phyloP scores from a whole-genome alignment of 495 filamentous ascomycete species.

The Aspergillus carlsbadensis region DNA sequence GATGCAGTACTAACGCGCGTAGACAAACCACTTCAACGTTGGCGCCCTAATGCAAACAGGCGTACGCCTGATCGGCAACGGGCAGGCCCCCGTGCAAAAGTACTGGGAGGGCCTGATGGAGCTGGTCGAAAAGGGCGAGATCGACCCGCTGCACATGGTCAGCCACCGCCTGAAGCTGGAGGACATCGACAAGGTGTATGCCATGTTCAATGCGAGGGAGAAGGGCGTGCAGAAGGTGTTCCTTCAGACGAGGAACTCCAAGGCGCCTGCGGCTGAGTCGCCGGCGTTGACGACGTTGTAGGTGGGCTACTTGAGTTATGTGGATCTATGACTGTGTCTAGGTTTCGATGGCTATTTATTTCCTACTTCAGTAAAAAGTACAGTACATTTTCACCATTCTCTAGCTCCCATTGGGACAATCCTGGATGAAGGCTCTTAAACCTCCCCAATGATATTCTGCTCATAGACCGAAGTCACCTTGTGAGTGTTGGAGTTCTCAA shows the following conservation, averaged over 20 bases:
- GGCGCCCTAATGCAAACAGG: constrained; percentile 86
- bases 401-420: too few relatives aligned
- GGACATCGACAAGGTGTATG: constrained; percentile 70
- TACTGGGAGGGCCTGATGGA: constrained; percentile 77
- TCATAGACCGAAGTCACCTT: constrained; percentile 20
- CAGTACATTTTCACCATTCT: too few relatives aligned
- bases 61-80: constrained; percentile 77
- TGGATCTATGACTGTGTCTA: too few relatives aligned
- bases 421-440: too few relatives aligned
- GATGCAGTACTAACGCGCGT: neutral
- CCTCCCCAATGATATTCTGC: constrained; percentile 22
- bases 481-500: constrained; percentile 22
- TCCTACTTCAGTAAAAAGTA: too few relatives aligned
- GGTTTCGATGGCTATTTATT: too few relatives aligned
- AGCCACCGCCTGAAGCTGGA: constrained; percentile 74
- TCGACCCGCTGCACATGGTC: constrained; percentile 79
- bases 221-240: constrained; percentile 72
- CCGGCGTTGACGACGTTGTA: constrained; percentile 47
- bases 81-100: constrained; percentile 79
- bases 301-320: neutral
- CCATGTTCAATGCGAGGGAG: constrained; percentile 66
- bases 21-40: constrained; percentile 83
- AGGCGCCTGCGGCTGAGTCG: constrained; percentile 50
- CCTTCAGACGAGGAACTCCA: constrained; percentile 65
- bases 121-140: constrained; percentile 65